These are phyloP conservation scores for Coniella vitis DNA, from an alignment of 2,329 filamentous ascomycete species.

Conservation along the genomic window DNA sequence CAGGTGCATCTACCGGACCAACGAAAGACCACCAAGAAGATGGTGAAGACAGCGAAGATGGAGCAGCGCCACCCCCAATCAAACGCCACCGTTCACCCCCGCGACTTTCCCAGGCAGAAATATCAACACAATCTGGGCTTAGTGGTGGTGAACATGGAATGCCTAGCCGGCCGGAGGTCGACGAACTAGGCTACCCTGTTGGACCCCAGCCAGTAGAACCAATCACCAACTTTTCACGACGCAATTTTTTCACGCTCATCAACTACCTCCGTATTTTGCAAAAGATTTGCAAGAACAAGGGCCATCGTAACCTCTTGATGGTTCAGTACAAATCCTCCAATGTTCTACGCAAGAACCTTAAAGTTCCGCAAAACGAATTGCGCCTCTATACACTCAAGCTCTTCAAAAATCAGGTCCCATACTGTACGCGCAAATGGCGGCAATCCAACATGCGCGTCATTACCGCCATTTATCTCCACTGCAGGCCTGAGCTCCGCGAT, in stretches of 20 bases:
- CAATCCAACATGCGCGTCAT: conserved; percentile 99
- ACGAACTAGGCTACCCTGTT: conserved; percentile 80
- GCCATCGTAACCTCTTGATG: conserved; percentile 86
- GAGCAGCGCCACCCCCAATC: conserved; percentile 81
- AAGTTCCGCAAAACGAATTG: conserved; percentile 80
- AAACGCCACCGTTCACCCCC: conserved; percentile 47
- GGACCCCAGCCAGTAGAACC: conserved; percentile 63
- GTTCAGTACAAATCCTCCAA: conserved; percentile 94
- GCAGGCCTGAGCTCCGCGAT: conserved; percentile 83
- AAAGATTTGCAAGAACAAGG: conserved; percentile 93
- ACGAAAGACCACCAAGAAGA: conserved; percentile 14
- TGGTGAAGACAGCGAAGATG: conserved; percentile 56
- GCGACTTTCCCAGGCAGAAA: conserved; percentile 26
- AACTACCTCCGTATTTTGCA: conserved; percentile 95
- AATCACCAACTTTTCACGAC: conserved; percentile 84
- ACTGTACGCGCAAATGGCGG: conserved; percentile 96
- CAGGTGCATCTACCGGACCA: conserved; percentile 23
- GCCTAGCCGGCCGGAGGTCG: conserved; percentile 54
- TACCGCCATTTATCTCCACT: conserved; percentile 91
- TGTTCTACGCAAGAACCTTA: conserved; percentile 85
- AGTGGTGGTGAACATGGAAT: conserved; percentile 10
- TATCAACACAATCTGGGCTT: conserved; percentile 19
- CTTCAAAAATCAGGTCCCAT: conserved; percentile 97
- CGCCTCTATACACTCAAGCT: conserved; percentile 93
- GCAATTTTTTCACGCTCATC: conserved; percentile 92